Conservation (phyloP, 345 rosid species). For the Pistacia integerrima region DNA sequence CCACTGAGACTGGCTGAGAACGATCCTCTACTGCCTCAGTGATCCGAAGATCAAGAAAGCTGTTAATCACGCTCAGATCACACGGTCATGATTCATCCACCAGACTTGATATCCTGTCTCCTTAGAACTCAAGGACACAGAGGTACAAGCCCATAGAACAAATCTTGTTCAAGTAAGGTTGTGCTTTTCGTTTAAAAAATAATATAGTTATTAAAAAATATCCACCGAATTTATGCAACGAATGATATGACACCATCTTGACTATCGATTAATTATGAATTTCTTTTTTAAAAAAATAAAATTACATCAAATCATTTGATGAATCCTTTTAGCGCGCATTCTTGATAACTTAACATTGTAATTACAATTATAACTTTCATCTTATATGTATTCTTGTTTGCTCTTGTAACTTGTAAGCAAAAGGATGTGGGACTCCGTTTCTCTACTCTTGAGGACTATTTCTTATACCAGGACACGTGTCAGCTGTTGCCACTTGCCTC, state of each 20-base stretch:
- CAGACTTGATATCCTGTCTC: slow-evolving; percentile 9
- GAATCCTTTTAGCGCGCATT: too few species aligned
- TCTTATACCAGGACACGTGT: too few species aligned
- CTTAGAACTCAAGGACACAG: slow-evolving; percentile 11
- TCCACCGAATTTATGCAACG: accelerated
- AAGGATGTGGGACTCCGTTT: neutral
- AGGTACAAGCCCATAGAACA: slow-evolving; percentile 12
- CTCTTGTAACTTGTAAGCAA: neutral
- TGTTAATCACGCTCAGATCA: slow-evolving; percentile 11
- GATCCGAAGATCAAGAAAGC: neutral
- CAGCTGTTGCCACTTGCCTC: neutral
- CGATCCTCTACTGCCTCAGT: neutral
- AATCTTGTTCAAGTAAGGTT: slow-evolving; percentile 17
- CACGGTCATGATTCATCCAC: slow-evolving; percentile 1
- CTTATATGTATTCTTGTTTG: neutral
- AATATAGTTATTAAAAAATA: too few species aligned
- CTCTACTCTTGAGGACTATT: too few species aligned
- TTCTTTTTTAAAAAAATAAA: too few species aligned
- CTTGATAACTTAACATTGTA: too few species aligned
- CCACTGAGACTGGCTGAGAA: neutral
- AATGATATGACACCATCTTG: too few species aligned
- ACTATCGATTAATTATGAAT: too few species aligned
- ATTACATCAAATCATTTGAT: too few species aligned
- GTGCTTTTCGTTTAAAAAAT: neutral
- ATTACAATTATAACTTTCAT: neutral